Percentiles rank a stretch among this genome's conserved stretches.
phyloP scores from a whole-genome alignment of 2,329 filamentous ascomycete genomes.

The Exophiala lecanii-corni region DNA sequence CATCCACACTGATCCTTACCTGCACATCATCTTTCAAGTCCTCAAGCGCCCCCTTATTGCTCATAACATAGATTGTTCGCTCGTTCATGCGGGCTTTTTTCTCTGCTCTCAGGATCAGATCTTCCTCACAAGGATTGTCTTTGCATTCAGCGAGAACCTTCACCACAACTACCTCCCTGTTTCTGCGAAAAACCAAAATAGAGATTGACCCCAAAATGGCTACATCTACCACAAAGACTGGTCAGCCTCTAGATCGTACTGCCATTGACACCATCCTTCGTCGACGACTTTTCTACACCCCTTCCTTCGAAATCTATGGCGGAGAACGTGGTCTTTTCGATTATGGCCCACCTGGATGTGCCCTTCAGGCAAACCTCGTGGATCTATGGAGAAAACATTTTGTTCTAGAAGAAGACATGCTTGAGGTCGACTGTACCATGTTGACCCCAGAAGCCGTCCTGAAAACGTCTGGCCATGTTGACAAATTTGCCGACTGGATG shows the following conservation, averaged over 20 bases:
- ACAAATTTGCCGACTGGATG: slow-evolving; percentile 99
- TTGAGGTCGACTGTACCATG: slow-evolving; percentile 90
- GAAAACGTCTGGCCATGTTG: slow-evolving; percentile 93
- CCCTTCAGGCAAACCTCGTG: slow-evolving; percentile 81
- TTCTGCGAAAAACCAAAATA: slow-evolving; percentile 15
- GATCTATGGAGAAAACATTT: slow-evolving; percentile 92
- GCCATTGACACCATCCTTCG: slow-evolving; percentile 80
- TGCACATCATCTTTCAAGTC: slow-evolving; percentile 2
- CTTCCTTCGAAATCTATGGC: slow-evolving; percentile 92
- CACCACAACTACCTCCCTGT: slow-evolving; percentile 35
- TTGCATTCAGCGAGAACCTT: slow-evolving; percentile 36
- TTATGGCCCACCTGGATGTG: slow-evolving; percentile 84
- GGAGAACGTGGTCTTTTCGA: slow-evolving; percentile 87
- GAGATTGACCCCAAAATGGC: slow-evolving; percentile 46
- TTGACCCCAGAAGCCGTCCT: slow-evolving; percentile 89
- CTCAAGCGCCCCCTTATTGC: neutral
- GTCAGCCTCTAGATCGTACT: slow-evolving; percentile 79
- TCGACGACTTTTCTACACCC: slow-evolving; percentile 89
- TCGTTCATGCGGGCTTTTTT: slow-evolving; percentile 20
- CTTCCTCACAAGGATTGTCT: slow-evolving; percentile 31
- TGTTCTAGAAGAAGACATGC: slow-evolving; percentile 88
- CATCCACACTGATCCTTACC: neutral
- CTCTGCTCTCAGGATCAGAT: slow-evolving; percentile 18
- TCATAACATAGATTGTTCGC: neutral
- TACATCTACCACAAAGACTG: slow-evolving; percentile 73